Evolutionary conservation across 805 yeast species (phyloP).

Genomic region (Hanseniaspora pseudoguilliermondii): DNA sequence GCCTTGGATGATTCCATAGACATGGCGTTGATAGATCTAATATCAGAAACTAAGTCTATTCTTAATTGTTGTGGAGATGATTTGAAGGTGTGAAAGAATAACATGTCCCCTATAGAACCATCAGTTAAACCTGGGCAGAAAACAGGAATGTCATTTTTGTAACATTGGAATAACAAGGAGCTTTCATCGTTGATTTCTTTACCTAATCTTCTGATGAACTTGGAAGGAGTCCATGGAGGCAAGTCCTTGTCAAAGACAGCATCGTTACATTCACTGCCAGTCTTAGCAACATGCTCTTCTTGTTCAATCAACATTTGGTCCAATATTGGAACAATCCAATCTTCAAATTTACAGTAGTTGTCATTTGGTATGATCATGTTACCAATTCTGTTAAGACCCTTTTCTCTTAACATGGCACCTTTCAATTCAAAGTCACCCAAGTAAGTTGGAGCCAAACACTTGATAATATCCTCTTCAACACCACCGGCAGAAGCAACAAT

Average conservation of each 20-base stretch:
- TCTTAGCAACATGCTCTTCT: slow-evolving; percentile 45
- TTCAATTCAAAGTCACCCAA: slow-evolving; percentile 79
- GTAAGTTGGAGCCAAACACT: slow-evolving; percentile 91
- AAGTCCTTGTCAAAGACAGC: slow-evolving; percentile 35
- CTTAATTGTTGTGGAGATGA: slow-evolving; percentile 81
- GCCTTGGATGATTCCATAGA: slow-evolving; percentile 91
- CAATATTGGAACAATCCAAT: slow-evolving; percentile 93
- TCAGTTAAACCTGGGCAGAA: slow-evolving; percentile 97
- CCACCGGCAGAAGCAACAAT: slow-evolving; percentile 98
- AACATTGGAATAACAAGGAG: slow-evolving; percentile 94
- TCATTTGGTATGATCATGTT: slow-evolving; percentile 94
- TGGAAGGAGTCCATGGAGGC: slow-evolving; percentile 85
- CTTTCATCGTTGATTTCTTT: slow-evolving; percentile 89
- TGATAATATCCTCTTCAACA: slow-evolving; percentile 91
- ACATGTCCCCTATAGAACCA: slow-evolving; percentile 98
- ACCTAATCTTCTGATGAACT: slow-evolving; percentile 82
- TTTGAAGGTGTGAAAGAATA: slow-evolving; percentile 94
- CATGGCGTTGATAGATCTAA: slow-evolving; percentile 79
- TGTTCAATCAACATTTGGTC: slow-evolving; percentile 84
- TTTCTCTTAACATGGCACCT: slow-evolving; percentile 74
- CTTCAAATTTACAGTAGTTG: slow-evolving; percentile 93
- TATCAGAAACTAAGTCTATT: slow-evolving; percentile 87
- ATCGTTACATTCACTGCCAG: slow-evolving; percentile 45
- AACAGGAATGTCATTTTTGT: slow-evolving; percentile 88
- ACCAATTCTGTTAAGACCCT: slow-evolving; percentile 97